Evolutionary conservation across 305 asterid genomes (phyloP), one percentile per base, ranked within the genome.

Genomic region (Fraxinus latifolia): DNA sequence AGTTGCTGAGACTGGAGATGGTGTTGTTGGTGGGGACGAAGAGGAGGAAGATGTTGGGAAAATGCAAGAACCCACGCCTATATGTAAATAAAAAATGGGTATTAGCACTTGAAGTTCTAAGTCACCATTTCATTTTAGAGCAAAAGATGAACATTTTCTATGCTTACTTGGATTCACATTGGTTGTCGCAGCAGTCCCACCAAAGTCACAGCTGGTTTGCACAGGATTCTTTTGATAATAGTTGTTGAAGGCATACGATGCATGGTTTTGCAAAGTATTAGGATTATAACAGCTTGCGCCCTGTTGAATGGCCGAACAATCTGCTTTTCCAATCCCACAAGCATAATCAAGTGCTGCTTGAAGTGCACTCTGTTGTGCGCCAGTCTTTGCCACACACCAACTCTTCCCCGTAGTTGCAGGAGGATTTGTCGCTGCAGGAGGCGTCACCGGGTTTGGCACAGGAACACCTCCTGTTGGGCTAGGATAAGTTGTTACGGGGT

Each of bases 341-440:
- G 98, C 97, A 77, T 95, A 95, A 82, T 95, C 97, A 15, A 95
- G 91, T 2, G 95, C 98, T 0, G 91, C 44, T 79, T 95, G 97
- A 47, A 93, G 79, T 36, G 90, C 80, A 34, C 77, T 81, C 47
- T 91, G 91, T 15, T 85, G 76, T 32, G 73, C 72, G 8, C 98
- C 98, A 74, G 90, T 82, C 85, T 82, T 94, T 0, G 95, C 98
- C 62, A 95, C 91, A 44, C 97, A 95, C 97, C 97, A 95, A 87
- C 90, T 90, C 93, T 92, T 95, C 79, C 97, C 97, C 7, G 89
- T 39, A 23, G 37, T 76, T 2, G 89, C 89, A 0, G 93, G 90
- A 21, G 88, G 81, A 79, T 79, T 88, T 23, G 92, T 32, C 68
- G 83, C 75, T 27, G 68, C 84, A 2, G 97, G 94, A 14, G 90